phyloP scores from a whole-genome alignment of 83 land plant genomes.

The Isoetes engelmannii region DNA sequence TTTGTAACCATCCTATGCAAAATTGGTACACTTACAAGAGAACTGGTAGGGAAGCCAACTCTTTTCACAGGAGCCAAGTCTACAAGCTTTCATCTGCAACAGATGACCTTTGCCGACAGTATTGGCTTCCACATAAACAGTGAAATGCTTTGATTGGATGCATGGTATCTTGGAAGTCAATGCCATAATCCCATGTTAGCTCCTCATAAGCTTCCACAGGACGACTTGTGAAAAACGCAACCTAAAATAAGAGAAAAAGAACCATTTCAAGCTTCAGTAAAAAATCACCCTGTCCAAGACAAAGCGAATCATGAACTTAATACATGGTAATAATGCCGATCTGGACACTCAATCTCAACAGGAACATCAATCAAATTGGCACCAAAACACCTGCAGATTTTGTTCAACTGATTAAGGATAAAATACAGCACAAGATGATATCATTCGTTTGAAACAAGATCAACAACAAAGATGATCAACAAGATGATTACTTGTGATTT shows the following conservation, averaged over 20 bases:
- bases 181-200: slow-evolving; percentile 84
- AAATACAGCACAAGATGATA: background rate
- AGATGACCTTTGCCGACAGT: slow-evolving; percentile 28
- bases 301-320: background rate
- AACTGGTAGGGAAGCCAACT: too few relatives aligned
- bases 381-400: slow-evolving; percentile 11
- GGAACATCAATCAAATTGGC: slow-evolving; percentile 11
- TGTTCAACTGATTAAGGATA: background rate
- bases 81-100: too few relatives aligned
- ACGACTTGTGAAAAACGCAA: slow-evolving; percentile 87
- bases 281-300: too few relatives aligned
- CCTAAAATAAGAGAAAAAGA: slow-evolving; percentile 21
- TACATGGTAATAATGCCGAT: slow-evolving; percentile 14
- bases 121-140: slow-evolving; percentile 54
- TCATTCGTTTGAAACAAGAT: background rate
- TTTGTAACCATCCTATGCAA: too few relatives aligned
- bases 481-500: slow-evolving; percentile 6
- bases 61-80: too few relatives aligned
- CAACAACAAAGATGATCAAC: too few relatives aligned
- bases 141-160: slow-evolving; percentile 67
- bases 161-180: slow-evolving; percentile 64
- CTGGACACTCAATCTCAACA: slow-evolving; percentile 6
- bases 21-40: too few relatives aligned
- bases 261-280: too few relatives aligned
- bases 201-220: slow-evolving; percentile 47